These are phyloP conservation scores for Diplosphaera chodatii DNA, from an alignment of 139 green algal species.

Conservation along the genomic window DNA sequence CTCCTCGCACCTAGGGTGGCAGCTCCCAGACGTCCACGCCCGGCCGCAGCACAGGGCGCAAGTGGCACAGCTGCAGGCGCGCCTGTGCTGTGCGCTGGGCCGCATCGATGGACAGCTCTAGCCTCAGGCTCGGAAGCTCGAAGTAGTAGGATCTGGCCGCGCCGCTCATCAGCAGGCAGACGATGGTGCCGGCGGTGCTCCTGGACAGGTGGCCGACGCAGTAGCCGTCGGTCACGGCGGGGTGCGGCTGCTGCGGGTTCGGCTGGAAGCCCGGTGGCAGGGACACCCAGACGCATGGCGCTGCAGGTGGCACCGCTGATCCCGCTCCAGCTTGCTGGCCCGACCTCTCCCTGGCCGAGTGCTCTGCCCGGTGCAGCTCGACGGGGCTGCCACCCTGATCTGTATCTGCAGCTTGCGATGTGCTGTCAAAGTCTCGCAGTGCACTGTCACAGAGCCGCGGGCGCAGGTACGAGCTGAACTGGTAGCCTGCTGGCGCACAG, in stretches of 20 bases:
- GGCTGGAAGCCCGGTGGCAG: neutral
- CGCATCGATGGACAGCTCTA: neutral
- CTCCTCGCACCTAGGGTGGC: too few relatives aligned
- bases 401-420: neutral
- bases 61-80: neutral
- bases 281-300: neutral
- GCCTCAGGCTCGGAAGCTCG: neutral
- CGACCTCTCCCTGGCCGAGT: too few relatives aligned
- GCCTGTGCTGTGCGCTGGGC: too few relatives aligned
- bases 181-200: neutral
- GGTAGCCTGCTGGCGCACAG: too few relatives aligned
- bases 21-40: too few relatives aligned
- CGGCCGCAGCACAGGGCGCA: neutral
- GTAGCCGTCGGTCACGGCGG: neutral
- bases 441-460: too few relatives aligned
- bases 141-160: neutral
- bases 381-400: too few relatives aligned
- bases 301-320: neutral
- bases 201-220: neutral
- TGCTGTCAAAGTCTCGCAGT: neutral
- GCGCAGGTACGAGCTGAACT: neutral
- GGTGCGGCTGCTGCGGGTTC: neutral
- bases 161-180: conserved; percentile 1
- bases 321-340: too few relatives aligned
- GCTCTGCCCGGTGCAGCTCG: too few relatives aligned